Evolutionary conservation across 2,329 filamentous ascomycete genomes (phyloP), one percentile per base, ranked within the genome.

Genomic region (Lasiodiplodia sp.): DNA sequence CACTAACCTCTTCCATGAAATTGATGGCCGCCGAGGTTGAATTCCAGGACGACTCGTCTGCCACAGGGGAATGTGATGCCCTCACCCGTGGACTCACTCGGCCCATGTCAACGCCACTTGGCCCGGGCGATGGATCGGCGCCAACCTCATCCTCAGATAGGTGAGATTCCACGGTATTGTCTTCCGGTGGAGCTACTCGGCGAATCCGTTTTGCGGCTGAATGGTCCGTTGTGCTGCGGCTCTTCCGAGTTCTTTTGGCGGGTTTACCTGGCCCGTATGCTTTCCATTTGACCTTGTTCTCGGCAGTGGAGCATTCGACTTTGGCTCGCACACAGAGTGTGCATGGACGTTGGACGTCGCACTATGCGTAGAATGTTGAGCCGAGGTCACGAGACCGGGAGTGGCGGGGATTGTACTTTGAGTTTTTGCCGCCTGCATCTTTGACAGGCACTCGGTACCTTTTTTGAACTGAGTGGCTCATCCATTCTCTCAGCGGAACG

Each of bases 381-480:
- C 31, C 12, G n/a, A 31, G 11, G 25, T 56, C 12, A 14, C 53
- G 5, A 12, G 12, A 31, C 14, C 4, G 53, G 31, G 14, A 21
- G 53, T 25, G 10, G 25, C 11, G 31, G 16, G 14, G 2, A 25
- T 23, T 28, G 11, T 56, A 23, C 53, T 25, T 56, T 56, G 1
- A 56, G 53, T 28, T 56, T 56, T 37, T 56, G 53, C 31, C 53
- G 53, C 31, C 53, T 21, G 53, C 53, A 56, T 21, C 53, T 21
- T 34, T 56, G 53, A 1, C 53, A 56, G 25, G 53, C 53, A 37
- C 23, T 56, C 25, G 53, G 25, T 16, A 56, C 53, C 23, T 56
- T 56, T 56, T 25, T 56, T 25, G 53, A 47, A 11, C 0, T 47
- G 31, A 10, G 7, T 10, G 31, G 8, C 31, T 34, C 31, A 7